Evolutionary conservation across 192 early-diverging fungal genomes (phyloP).

Genomic region (Coemansia sp.): DNA sequence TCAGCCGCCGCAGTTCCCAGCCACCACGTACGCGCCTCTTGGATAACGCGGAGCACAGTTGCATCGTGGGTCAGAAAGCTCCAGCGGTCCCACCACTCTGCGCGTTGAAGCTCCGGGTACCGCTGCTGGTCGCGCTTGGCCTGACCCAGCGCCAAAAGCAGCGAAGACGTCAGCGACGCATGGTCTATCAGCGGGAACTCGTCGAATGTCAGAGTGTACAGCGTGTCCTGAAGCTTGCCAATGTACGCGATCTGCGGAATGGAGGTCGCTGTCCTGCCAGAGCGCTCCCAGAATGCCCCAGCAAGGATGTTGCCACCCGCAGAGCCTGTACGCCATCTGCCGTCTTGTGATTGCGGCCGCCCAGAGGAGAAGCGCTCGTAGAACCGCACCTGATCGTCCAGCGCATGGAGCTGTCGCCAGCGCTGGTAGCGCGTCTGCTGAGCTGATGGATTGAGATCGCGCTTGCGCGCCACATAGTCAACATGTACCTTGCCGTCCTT

Average conservation of each 20-base stretch:
- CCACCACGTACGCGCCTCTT: conserved; percentile 49
- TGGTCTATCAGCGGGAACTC: conserved; percentile 64
- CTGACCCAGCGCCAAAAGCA: conserved; percentile 41
- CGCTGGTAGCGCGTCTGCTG: conserved; percentile 28
- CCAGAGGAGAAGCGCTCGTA: conserved; percentile 10
- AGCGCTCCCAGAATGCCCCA: conserved; percentile 45
- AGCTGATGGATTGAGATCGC: conserved; percentile 33
- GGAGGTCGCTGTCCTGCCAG: conserved; percentile 5
- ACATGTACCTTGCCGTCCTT: not conserved
- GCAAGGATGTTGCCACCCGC: conserved; percentile 45
- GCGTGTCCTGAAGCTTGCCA: conserved; percentile 60
- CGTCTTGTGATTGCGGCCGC: conserved; percentile 17
- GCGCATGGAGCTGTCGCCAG: conserved; percentile 33
- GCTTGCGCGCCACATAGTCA: conserved; percentile 35
- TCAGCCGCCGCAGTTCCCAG: conserved; percentile 14
- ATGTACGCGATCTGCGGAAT: conserved; percentile 60
- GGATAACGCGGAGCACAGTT: conserved; percentile 41
- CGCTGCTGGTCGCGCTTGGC: conserved; percentile 38
- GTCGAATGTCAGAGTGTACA: conserved; percentile 67
- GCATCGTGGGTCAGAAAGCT: conserved; percentile 42
- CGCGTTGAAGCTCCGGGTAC: conserved; percentile 42
- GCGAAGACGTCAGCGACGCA: conserved; percentile 42
- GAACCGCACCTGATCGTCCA: conserved; percentile 20
- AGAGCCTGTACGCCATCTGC: conserved; percentile 44
- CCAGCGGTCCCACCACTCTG: conserved; percentile 52